A percentile compares a stretch with the other conserved stretches of the same genome.
Conservation (phyloP, 495 filamentous ascomycete genomes). For the Neurospora sp. region DNA sequence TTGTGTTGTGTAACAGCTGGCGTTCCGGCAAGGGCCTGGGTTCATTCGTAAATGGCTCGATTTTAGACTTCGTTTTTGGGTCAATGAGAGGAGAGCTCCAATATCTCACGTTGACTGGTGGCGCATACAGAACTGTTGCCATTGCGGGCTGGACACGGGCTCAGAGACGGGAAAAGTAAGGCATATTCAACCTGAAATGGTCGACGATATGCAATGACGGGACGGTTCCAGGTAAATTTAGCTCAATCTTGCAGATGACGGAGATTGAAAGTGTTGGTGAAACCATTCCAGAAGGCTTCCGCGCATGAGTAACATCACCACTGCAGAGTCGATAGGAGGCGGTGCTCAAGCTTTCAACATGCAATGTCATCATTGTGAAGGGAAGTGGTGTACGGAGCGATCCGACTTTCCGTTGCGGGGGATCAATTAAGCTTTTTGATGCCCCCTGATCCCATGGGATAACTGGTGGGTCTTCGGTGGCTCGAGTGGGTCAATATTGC, state of each 20-base stretch:
- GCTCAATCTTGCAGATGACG: neutral
- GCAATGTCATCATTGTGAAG: neutral
- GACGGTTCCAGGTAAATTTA: neutral
- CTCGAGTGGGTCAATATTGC: slow-evolving; percentile 4
- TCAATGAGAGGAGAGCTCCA: neutral
- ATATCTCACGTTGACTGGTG: neutral
- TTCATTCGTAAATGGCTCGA: neutral
- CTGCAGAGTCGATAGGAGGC: neutral
- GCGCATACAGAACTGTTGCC: neutral
- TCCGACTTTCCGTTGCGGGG: neutral
- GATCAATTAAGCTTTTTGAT: slow-evolving; percentile 15
- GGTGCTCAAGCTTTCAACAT: neutral
- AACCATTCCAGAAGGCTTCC: neutral
- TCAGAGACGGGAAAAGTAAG: neutral
- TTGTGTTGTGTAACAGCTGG: neutral
- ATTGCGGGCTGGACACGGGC: neutral
- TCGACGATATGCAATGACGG: neutral
- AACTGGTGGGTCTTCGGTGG: neutral
- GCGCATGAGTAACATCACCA: neutral
- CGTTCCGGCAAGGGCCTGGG: neutral
- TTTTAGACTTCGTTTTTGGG: neutral
- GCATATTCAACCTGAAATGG: neutral
- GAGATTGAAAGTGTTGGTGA: neutral
- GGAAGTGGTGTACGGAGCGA: neutral
- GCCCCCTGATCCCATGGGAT: slow-evolving; percentile 1